Base-by-base conservation (phyloP, 2,329 filamentous ascomycete genomes). In the Colletotrichum zoysiae region DNA sequence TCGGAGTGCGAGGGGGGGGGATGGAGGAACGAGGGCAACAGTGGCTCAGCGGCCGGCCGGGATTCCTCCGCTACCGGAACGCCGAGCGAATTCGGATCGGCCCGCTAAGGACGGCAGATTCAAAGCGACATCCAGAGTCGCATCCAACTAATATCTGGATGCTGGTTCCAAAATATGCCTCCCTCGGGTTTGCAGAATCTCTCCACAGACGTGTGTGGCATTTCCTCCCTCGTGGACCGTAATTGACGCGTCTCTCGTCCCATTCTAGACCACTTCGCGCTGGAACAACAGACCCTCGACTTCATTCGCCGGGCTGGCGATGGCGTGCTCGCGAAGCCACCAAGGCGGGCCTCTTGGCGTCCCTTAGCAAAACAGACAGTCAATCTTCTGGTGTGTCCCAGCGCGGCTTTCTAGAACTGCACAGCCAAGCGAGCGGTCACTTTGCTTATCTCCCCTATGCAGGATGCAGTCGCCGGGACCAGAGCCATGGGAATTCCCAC, bases 281-380 rank as follows among this genome's bases (percentile, higher is more conserved):
- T 38, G 26, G 38, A 62, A 62, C 38, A 61, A 26, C 35, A 42
- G n/a, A 12, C 7, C 23, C 46, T 46, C 46, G 46, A 16, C 38
- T 48, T 40, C 12, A 8, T 50, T 67, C 46, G n/a, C 48, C 57
- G 53, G 51, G 53, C 44, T 58, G 53, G 60, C 60, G 60, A 69
- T 69, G 66, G 64, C 66, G 60, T 69, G 66, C 66, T 69, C 60
- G 53, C 51, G 33, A 30, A 46, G 46, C 16, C 18, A 57, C 50
- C 50, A 9, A 56, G 50, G 11, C 65, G 59, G 66, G 66, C n/a
- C 59, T 64, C 59, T 58, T 64, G 35, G 66, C 66, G 53, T 51
- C 63, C 51, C 42, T 58, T 2, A 69, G 44, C 59, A 56, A 30
- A 23, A 7, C 57, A 38, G 40, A 26, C 6, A 50, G 42, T 56